Evolutionary conservation across 495 filamentous ascomycete genomes (phyloP), one percentile per base, ranked within the genome.

Genomic region (Lentithecium fluviatile): DNA sequence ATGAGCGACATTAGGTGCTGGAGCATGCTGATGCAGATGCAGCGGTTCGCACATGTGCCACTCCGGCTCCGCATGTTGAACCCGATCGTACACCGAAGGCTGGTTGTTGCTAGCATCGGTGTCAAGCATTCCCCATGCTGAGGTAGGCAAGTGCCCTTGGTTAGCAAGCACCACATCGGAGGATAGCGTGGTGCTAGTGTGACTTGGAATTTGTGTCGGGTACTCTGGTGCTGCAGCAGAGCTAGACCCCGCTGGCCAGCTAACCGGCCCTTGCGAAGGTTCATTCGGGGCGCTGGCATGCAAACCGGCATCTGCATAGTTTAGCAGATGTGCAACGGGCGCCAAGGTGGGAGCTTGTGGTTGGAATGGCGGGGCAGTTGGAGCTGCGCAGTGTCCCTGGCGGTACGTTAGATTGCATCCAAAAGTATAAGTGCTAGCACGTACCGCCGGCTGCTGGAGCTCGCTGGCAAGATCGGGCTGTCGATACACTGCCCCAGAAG

Each of bases 281-380:
- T 20, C 7, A 15, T 54, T 34, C 19, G 38, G 36, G 23, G 38
- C 1, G 11, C 21, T 23, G 7, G 13, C 32, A 12, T 37, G 25
- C 26, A 29, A 23, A 40, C 21, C 10, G 17, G 10, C 43, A 2
- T 13, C 1, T 24, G 25, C 43, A 24, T 25, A n/a, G 55, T 50
- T 49, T 26, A 50, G 45, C 11, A 42, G 25, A 17, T 49, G 55
- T 8, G 43, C 55, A 15, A 58, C 55, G 13, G 55, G 29, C 15
- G 45, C 55, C n/a, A 45, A 34, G 4, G 5, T 3, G 1, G 12
- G 43, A 6, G 45, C 48, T 7, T 23, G 11, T 15, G 37, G 40
- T 34, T 21, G 20, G 36, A 26, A 60, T 52, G 20, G 56, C 19
- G 46, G 23, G 37, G 56, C 29, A 37, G 23, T 36, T 8, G 45